Percentiles rank a stretch among this genome's conserved stretches.
phyloP scores from a whole-genome alignment of 345 rosid genomes.

The Hibiscus trionum region DNA sequence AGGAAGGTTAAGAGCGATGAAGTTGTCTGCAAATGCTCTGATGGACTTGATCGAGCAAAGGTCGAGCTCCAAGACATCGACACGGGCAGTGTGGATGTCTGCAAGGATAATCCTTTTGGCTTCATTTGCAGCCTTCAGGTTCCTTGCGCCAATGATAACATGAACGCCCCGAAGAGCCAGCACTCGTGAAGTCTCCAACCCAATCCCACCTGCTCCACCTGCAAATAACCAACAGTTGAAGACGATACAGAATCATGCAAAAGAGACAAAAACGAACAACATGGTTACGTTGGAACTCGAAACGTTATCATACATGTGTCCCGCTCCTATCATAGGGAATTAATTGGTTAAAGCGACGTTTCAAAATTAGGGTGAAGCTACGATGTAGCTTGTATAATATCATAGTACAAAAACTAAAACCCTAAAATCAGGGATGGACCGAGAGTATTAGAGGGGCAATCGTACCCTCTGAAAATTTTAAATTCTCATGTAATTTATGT shows the following conservation, averaged over 20 bases:
- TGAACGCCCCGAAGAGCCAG: conserved; percentile 58
- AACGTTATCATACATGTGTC: background rate
- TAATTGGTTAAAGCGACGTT: background rate
- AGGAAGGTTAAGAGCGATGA: conserved; percentile 47
- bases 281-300: background rate
- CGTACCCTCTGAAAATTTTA: too few relatives aligned
- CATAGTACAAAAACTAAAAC: background rate
- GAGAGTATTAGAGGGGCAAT: too few relatives aligned
- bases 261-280: background rate
- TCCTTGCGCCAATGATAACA: conserved; percentile 74
- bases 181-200: conserved; percentile 83
- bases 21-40: conserved; percentile 31
- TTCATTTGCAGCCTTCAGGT: conserved; percentile 59
- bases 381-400: background rate
- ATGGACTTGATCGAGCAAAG: conserved; percentile 49
- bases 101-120: conserved; percentile 41
- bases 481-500: too few relatives aligned
- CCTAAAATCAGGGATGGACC: background rate
- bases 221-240: background rate
- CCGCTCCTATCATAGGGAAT: background rate
- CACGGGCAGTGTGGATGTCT: conserved; percentile 20
- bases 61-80: conserved; percentile 48
- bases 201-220: conserved; percentile 96
- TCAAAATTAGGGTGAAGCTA: background rate
- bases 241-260: background rate